Evolutionary conservation across 352 stramenopile genomes (phyloP).

Genomic region (Bremia lactucae): DNA sequence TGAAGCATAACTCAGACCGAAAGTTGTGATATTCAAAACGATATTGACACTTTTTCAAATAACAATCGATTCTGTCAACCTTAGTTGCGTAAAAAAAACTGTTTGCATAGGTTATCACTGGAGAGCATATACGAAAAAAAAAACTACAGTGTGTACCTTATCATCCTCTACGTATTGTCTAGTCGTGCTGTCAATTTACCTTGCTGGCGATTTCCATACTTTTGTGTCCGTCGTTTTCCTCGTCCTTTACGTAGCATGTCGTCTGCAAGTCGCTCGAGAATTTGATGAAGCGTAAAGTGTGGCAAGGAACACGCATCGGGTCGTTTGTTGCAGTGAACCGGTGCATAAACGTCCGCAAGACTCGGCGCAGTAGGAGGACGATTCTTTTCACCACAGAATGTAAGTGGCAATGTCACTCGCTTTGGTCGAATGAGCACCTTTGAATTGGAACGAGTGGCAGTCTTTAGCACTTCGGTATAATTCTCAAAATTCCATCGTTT

Average conservation of each 20-base stretch:
- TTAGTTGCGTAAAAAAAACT: too few relatives aligned
- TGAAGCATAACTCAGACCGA: too few relatives aligned
- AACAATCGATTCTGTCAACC: too few relatives aligned
- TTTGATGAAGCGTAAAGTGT: constrained; percentile 39
- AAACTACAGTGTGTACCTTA: too few relatives aligned
- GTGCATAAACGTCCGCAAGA: constrained; percentile 8
- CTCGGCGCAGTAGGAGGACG: constrained; percentile 1
- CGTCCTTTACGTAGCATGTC: constrained; percentile 20
- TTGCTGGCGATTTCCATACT: constrained; percentile 11
- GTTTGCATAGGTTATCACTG: too few relatives aligned
- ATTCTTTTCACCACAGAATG: constrained; percentile 29
- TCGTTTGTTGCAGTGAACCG: constrained; percentile 27
- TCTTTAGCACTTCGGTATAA: constrained; percentile 23
- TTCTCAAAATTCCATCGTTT: constrained; percentile 33
- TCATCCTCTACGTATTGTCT: too few relatives aligned
- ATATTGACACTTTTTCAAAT: too few relatives aligned
- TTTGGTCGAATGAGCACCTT: constrained; percentile 2
- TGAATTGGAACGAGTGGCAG: constrained; percentile 4
- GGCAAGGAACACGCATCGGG: constrained; percentile 24
- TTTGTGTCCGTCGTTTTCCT: constrained; percentile 13
- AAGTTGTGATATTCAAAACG: too few relatives aligned
- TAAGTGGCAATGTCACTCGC: constrained; percentile 19
- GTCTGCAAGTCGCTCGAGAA: constrained; percentile 46
- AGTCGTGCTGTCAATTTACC: too few relatives aligned
- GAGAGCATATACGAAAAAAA: too few relatives aligned